Base-by-base conservation (phyloP, 768 basidiomycete species). In the Rhizopogon vesiculosus region DNA sequence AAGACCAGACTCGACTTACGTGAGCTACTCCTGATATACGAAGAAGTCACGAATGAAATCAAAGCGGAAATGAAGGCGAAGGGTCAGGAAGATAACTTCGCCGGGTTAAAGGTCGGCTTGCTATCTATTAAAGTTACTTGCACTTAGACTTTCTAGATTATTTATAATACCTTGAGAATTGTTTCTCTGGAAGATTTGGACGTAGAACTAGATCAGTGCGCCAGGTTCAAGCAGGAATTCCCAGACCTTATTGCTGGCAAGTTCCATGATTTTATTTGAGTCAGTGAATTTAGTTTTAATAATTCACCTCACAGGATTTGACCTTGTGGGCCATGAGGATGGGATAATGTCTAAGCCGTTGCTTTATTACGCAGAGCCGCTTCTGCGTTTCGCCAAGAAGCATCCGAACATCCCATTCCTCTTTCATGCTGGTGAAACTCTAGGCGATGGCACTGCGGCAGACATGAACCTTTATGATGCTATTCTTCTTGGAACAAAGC, bases 401-500 rank as follows among this genome's bases (percentile, higher is more conserved):
- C 67, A 70, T 58, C 64, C 69, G 40, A 64, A 76, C 3, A 67
- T 78, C 39, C 79, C 79, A 3, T 77, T 78, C 62, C 63, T 79
- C 38, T 76, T 78, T 59, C 78, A 79, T 49, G 78, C 78, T 0
- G 79, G 80, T 7, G 78, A 80, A 63, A 80, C 78, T 0, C 66
- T 77, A 7, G 74, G 76, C 0, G 79, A 80, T 58, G 78, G 79
- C 10, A 67, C 67, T 8, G 55, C 61, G 9, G 72, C 73, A 16
- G 78, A 80, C 48, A 61, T 73, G 57, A 79, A 80, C 56, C 59
- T 80, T 49, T 78, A 74, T 57, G 79, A 80, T 57, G 78, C 78
- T 3, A 69, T 80, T 35, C 65, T 79, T 29, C 66, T 80, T n/a
- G 78, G 75, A 3, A 76, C 79, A 18, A 78, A 74, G 60, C 70